These are phyloP conservation scores for Komagataella mondaviorum DNA, from an alignment of 805 yeast species.

Conservation along the genomic window DNA sequence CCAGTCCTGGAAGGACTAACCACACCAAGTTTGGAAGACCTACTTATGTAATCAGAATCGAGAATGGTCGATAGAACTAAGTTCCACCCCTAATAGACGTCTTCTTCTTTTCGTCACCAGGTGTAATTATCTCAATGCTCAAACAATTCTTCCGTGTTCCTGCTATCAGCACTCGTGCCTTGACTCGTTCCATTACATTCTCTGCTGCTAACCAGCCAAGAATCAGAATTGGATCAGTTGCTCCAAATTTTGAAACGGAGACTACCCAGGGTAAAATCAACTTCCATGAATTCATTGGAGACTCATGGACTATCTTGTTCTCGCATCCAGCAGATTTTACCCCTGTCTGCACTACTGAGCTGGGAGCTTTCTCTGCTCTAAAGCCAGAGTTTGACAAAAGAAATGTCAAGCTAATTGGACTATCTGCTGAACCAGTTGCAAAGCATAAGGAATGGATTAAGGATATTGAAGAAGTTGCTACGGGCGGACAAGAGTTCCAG, in stretches of 20 bases:
- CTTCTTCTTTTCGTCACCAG: not conserved
- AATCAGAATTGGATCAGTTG: conserved; percentile 69
- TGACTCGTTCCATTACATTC: conserved; percentile 18
- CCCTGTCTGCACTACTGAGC: conserved; percentile 93
- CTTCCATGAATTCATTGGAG: conserved; percentile 79
- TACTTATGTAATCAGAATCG: not conserved
- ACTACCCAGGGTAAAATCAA: conserved; percentile 74
- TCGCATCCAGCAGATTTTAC: conserved; percentile 96
- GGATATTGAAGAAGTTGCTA: conserved; percentile 77
- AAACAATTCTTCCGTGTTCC: not conserved
- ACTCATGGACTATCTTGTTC: conserved; percentile 79
- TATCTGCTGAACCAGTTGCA: conserved; percentile 75
- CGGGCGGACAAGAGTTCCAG: conserved; percentile 52
- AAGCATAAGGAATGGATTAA: conserved; percentile 78
- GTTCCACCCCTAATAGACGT: not conserved
- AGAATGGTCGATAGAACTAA: not conserved
- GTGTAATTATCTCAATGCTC: not conserved
- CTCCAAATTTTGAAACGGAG: conserved; percentile 79
- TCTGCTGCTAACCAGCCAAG: conserved; percentile 43
- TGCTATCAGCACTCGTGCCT: not conserved
- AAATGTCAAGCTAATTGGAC: conserved; percentile 78
- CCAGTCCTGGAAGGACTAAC: not conserved
- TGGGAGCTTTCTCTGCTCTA: conserved; percentile 84
- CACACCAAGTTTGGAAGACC: not conserved
- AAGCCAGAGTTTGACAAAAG: conserved; percentile 82